A percentile compares a stretch with the other conserved stretches of the same genome.
Conservation (phyloP, 345 rosid species). For the Combretum micranthum region DNA sequence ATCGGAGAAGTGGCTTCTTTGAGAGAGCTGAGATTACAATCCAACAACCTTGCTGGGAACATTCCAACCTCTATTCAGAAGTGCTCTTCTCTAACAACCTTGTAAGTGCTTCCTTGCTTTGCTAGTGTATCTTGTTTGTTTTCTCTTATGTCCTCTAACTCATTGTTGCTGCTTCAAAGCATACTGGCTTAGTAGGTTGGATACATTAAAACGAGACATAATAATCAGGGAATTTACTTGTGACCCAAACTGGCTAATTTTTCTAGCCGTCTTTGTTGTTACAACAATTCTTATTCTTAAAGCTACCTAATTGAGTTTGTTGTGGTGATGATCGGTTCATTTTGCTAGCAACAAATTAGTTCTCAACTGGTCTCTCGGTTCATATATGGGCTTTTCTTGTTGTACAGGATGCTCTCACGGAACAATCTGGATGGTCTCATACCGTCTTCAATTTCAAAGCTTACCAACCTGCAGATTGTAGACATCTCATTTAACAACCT, state of each 20-base stretch:
- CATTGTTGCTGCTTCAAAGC: too few relatives aligned
- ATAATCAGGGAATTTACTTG: too few relatives aligned
- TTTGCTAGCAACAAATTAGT: too few relatives aligned
- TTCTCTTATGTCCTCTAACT: background rate
- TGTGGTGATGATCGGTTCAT: too few relatives aligned
- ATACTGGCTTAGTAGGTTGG: too few relatives aligned
- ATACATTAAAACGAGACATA: too few relatives aligned
- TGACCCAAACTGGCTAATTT: too few relatives aligned
- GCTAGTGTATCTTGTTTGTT: background rate
- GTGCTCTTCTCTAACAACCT: constrained; percentile 45
- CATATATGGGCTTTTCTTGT: constrained; percentile 8
- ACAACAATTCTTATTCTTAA: too few relatives aligned
- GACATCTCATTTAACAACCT: constrained; percentile 68
- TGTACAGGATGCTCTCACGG: constrained; percentile 52
- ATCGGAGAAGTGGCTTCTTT: constrained; percentile 63
- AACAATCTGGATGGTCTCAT: constrained; percentile 61
- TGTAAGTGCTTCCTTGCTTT: constrained; percentile 43
- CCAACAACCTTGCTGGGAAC: constrained; percentile 46
- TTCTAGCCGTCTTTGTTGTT: too few relatives aligned
- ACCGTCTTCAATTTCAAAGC: constrained; percentile 56
- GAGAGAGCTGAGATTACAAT: constrained; percentile 57
- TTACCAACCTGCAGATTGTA: constrained; percentile 47
- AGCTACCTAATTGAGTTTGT: too few relatives aligned
- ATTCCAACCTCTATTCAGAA: constrained; percentile 61
- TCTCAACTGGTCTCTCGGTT: background rate